Percentiles rank a stretch among this genome's conserved stretches.
Conservation (phyloP, 805 yeast species). For the Candida oleophila region DNA sequence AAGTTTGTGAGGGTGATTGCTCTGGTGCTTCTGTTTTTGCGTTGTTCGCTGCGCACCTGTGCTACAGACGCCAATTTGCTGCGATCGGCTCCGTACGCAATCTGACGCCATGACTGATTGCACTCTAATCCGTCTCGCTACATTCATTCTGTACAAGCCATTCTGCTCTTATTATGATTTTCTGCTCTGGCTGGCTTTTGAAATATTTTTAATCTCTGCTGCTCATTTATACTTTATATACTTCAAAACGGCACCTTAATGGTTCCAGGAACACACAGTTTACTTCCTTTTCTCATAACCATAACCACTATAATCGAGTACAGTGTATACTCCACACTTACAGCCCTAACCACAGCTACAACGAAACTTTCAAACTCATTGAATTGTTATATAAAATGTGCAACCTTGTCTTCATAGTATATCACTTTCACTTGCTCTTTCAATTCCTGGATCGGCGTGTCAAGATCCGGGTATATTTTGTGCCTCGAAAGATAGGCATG, state of each 20-base stretch:
- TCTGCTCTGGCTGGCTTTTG: too few relatives aligned
- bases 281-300: neutral
- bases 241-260: neutral
- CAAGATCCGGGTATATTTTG: conserved; percentile 3
- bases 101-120: too few relatives aligned
- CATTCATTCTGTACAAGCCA: too few relatives aligned
- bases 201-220: too few relatives aligned
- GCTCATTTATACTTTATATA: too few relatives aligned
- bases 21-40: too few relatives aligned
- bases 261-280: neutral
- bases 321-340: neutral
- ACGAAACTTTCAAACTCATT: neutral
- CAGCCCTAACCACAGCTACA: neutral
- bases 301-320: neutral
- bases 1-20: too few relatives aligned
- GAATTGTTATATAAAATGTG: neutral
- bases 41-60: too few relatives aligned
- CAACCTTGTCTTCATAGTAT: neutral
- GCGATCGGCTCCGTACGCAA: too few relatives aligned
- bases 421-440: conserved; percentile 2
- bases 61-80: too few relatives aligned
- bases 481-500: neutral
- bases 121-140: too few relatives aligned
- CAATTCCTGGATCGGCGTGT: conserved; percentile 1
- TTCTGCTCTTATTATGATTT: too few relatives aligned